Evolutionary conservation across 495 filamentous ascomycete genomes (phyloP).

Genomic region (Penicillium lividum): DNA sequence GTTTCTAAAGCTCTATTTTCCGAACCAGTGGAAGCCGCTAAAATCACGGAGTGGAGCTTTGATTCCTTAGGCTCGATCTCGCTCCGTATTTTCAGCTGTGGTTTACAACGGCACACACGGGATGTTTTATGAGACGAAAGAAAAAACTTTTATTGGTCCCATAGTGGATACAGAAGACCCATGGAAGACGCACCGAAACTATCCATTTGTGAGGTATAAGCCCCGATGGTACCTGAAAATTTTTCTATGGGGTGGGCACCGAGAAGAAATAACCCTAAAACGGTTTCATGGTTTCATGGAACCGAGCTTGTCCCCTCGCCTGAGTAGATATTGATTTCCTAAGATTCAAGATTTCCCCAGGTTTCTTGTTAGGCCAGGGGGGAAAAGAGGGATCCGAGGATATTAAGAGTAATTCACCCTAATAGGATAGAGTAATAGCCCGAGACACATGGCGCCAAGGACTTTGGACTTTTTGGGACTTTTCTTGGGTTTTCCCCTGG

Average conservation of each 20-base stretch:
- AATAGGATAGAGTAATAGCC: constrained; percentile 6
- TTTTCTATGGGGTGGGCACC: constrained; percentile 6
- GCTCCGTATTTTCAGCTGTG: constrained; percentile 25
- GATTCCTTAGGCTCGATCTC: constrained; percentile 40
- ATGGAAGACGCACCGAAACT: constrained; percentile 24
- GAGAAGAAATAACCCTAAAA: constrained; percentile 2
- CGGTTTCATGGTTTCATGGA: constrained; percentile 7
- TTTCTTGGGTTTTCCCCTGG: constrained; percentile 14
- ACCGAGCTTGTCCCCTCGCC: constrained; percentile 9
- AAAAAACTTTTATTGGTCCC: constrained; percentile 12
- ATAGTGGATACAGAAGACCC: constrained; percentile 24
- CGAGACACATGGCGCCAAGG: constrained; percentile 34
- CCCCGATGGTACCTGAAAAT: constrained; percentile 6
- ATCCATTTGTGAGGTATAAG: constrained; percentile 5
- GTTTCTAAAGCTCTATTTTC: constrained; percentile 35
- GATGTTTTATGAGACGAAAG: constrained; percentile 13
- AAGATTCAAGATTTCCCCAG: constrained; percentile 14
- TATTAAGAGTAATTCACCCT: neutral
- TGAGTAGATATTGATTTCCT: neutral
- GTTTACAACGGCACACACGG: constrained; percentile 22
- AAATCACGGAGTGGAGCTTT: constrained; percentile 16
- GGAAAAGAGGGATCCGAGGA: neutral
- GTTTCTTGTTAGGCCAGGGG: constrained; percentile 10
- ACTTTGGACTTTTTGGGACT: neutral
- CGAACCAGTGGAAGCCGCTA: constrained; percentile 32